phyloP scores from a whole-genome alignment of 768 basidiomycete genomes.

The Russula foetens region DNA sequence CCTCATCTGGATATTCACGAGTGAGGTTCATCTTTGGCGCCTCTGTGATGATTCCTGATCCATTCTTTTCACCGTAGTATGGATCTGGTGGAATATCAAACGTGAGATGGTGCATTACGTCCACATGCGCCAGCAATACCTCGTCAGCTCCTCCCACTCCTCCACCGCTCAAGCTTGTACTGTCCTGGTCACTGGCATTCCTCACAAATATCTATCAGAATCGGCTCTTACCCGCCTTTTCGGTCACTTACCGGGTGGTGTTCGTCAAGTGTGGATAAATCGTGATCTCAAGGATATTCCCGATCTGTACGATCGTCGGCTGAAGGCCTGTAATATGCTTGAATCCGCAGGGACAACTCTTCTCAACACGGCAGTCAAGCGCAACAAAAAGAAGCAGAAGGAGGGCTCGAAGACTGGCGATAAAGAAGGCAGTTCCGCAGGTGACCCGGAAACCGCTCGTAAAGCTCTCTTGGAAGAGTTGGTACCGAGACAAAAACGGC shows the following conservation, averaged over 20 bases:
- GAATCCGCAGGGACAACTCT: constrained; percentile 81
- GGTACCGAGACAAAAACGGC: constrained; percentile 68
- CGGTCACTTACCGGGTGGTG: constrained; percentile 82
- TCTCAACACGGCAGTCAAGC: constrained; percentile 66
- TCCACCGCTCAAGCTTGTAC: constrained; percentile 82
- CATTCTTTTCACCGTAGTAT: constrained; percentile 39
- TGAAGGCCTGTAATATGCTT: constrained; percentile 66
- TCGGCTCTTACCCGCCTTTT: constrained; percentile 60
- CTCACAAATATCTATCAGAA: constrained; percentile 66
- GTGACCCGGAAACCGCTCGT: constrained; percentile 27
- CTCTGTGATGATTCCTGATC: background rate
- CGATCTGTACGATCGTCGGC: constrained; percentile 67
- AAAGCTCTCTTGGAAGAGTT: constrained; percentile 30
- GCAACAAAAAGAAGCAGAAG: constrained; percentile 49
- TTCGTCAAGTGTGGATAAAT: constrained; percentile 88
- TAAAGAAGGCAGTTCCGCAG: constrained; percentile 14
- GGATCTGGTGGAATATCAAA: constrained; percentile 79
- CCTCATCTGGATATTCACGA: constrained; percentile 67
- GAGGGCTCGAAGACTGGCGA: constrained; percentile 33
- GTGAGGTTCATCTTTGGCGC: constrained; percentile 34
- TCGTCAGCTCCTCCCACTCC: constrained; percentile 67
- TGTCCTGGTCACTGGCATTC: constrained; percentile 85
- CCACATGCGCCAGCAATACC: constrained; percentile 69
- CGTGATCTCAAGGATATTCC: constrained; percentile 84
- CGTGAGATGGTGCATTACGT: constrained; percentile 78